Evolutionary conservation across 352 stramenopile species (phyloP), one percentile per base, ranked within the genome.

Genomic region (Phytopythium montanum): DNA sequence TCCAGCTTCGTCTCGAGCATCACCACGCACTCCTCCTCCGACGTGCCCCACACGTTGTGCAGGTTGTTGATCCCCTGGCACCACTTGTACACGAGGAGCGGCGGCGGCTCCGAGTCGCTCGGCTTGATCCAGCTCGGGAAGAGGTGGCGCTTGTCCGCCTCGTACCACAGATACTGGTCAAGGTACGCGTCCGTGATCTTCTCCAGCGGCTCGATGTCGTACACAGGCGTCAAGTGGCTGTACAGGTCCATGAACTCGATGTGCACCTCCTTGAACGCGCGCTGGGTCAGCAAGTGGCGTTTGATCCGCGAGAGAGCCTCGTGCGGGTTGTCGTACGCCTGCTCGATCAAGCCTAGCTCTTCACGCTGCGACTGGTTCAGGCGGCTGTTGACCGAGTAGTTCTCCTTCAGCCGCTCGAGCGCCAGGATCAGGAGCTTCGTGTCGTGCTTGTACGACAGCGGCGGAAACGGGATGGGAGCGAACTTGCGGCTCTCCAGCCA

Each of bases 161-260:
- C 98, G 73, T 99, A 99, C 97, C 97, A 99, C 61, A 99, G 73
- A 65, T 99, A 99, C 79, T 99, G 98, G 68, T 99, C 98, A 53
- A 99, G 82, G 60, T 99, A 99, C 6, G 97, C 96, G 70, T 99
- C 98, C 3, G 98, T 99, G 66, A 99, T 99, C 80, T 99, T 99
- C 78, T 99, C 98, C 29, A 99, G 75, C 19, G 97, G 97, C 68
- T 99, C 97, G 62, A 99, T 98, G 52, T 99, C 96, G 79, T 99
- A 99, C 29, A 99, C 97, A 0, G 98, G 98, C 19, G 98, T 97
- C 50, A 99, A 74, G 70, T 99, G 97, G 61, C 92, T 98, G 77
- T 99, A 99, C 73, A 99, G 87, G 70, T 99, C 98, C 94, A 99
- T 99, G 65, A 99, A 99, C 72, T 99, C 94, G 65, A 99, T 99